Evolutionary conservation across 768 basidiomycete species (phyloP), one percentile per base, ranked within the genome.

Genomic region (Agaricus blazei): DNA sequence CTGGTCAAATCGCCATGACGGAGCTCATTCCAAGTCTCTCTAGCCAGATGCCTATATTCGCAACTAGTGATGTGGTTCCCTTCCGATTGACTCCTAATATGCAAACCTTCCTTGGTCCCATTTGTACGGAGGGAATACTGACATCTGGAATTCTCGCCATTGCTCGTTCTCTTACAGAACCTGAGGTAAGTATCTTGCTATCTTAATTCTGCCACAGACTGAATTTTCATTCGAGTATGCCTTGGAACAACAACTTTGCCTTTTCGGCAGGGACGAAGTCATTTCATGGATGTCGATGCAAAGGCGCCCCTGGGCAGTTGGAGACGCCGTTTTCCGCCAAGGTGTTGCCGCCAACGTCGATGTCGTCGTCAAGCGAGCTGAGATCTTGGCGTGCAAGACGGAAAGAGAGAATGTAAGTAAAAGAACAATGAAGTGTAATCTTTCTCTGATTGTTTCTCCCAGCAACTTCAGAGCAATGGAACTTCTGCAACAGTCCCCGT

Each of bases 41-140:
- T 4, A 70, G 68, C 36, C 65, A 70, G 52, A 69, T 76, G 56
- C 86, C 77, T 66, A 69, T 89, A 42, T 89, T 93, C 65, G 80
- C 81, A 12, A 88, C 90, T 15, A 84, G 75, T 60, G 97, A 99
- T 62, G 78, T 85, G 2, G 93, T 98, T 4, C 97, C 97, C 0
- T 99, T 99, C 88, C 87, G 97, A 37, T 83, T 96, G 60, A 98
- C 97, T 3, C 94, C 94, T 3, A 98, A 97, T 70, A 83, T 99
- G 75, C 97, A 99, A 70, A 79, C 82, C 59, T 95, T 99, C 74
- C 72, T 98, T 37, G 93, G 92, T 1, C 88, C 90, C 1, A 81
- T 92, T 52, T 87, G 90, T 41, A 90, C 86, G 1, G 97, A 99
- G 68, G 97, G 96, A 7, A 72, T 97, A 37, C 73, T 99, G 41